These are phyloP conservation scores for Alternaria incomplexa DNA, from an alignment of 2,329 filamentous ascomycete genomes.

Conservation along the genomic window DNA sequence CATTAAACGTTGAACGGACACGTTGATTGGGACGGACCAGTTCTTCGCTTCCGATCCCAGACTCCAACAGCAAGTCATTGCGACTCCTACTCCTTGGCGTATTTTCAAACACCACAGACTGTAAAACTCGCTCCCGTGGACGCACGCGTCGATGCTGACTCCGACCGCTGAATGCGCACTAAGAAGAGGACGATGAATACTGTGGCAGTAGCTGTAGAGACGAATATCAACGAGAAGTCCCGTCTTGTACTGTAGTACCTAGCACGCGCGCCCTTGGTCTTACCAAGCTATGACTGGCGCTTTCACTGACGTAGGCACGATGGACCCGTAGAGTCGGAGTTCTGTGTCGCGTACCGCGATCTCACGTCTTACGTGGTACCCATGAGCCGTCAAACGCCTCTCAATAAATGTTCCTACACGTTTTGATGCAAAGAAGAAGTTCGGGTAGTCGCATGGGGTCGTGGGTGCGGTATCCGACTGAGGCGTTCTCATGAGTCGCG, in stretches of 20 bases:
- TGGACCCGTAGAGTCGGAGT: background rate
- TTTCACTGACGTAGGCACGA: background rate
- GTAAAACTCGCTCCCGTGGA: background rate
- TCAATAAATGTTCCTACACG: background rate
- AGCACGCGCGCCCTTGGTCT: background rate
- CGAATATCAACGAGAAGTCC: too few species aligned
- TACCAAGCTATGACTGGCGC: background rate
- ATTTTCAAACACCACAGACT: background rate
- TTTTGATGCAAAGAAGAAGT: background rate
- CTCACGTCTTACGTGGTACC: conserved; percentile 1
- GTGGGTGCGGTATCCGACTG: background rate
- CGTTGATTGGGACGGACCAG: background rate
- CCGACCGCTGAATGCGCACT: background rate
- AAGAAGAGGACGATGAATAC: background rate
- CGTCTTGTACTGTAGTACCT: background rate
- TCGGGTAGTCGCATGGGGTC: background rate
- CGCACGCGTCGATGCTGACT: background rate
- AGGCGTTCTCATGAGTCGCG: background rate
- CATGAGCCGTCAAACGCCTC: conserved; percentile 2
- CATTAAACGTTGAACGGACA: background rate
- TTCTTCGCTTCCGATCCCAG: background rate
- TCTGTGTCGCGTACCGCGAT: background rate
- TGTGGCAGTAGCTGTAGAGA: background rate
- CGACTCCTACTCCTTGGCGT: background rate
- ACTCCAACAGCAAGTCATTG: background rate